Evolutionary conservation across 176 grass and related monocot species (phyloP).

Genomic region (Cocos nucifera): DNA sequence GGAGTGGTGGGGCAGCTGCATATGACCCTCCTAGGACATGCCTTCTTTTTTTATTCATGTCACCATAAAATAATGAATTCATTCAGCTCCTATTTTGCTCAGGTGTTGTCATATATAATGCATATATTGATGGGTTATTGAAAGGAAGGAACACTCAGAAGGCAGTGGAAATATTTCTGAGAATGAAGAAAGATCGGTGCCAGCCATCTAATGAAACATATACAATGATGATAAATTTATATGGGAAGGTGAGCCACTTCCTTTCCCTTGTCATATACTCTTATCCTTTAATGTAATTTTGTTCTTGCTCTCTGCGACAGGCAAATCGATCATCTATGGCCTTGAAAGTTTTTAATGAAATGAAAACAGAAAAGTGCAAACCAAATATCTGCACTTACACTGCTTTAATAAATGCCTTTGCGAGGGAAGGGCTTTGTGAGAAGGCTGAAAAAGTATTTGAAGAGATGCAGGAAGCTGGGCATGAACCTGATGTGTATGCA

Average conservation of each 20-base stretch:
- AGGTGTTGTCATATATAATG: slow-evolving; percentile 70
- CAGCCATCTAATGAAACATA: slow-evolving; percentile 71
- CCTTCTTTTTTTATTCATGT: not conserved
- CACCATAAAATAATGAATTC: slow-evolving; percentile 2
- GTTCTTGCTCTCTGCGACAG: slow-evolving; percentile 22
- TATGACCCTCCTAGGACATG: too few species aligned
- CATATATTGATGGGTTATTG: slow-evolving; percentile 56
- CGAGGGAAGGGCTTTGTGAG: slow-evolving; percentile 78
- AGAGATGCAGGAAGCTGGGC: slow-evolving; percentile 64
- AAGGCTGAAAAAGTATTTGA: slow-evolving; percentile 84
- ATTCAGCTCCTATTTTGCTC: slow-evolving; percentile 18
- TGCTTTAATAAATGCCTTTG: slow-evolving; percentile 78
- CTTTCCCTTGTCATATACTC: not conserved
- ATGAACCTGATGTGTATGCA: slow-evolving; percentile 82
- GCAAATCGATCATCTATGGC: slow-evolving; percentile 62
- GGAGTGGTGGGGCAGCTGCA: too few species aligned
- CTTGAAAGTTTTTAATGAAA: slow-evolving; percentile 67
- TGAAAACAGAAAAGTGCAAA: slow-evolving; percentile 70
- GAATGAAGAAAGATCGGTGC: slow-evolving; percentile 73
- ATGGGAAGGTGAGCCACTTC: slow-evolving; percentile 50
- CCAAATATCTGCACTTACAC: slow-evolving; percentile 96
- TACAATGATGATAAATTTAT: slow-evolving; percentile 88
- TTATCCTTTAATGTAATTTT: not conserved
- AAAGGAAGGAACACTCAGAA: slow-evolving; percentile 64
- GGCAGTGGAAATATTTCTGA: slow-evolving; percentile 72